phyloP scores from a whole-genome alignment of 2,329 filamentous ascomycete species.

The Microdochium nivale region DNA sequence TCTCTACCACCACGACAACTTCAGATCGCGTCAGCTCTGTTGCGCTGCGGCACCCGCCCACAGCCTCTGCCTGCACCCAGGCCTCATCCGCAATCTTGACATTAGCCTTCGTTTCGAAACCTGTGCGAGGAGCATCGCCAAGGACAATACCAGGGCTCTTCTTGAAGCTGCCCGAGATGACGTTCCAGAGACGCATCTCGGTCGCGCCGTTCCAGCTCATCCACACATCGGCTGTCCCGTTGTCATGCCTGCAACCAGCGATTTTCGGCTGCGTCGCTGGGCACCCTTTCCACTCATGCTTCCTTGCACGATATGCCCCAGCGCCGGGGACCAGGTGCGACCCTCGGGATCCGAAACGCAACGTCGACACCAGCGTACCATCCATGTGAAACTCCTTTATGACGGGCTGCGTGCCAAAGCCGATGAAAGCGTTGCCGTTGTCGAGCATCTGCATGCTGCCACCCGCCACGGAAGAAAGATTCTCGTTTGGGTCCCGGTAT shows the following conservation, averaged over 20 bases:
- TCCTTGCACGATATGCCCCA: neutral
- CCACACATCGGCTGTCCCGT: conserved; percentile 13
- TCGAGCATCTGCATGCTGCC: conserved; percentile 12
- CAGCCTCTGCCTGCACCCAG: neutral
- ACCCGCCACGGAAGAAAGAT: conserved; percentile 10
- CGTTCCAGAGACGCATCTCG: conserved; percentile 23
- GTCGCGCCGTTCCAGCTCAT: conserved; percentile 30
- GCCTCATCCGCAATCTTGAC: neutral
- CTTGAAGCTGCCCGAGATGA: conserved; percentile 13
- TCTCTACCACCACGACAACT: neutral
- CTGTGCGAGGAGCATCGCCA: neutral
- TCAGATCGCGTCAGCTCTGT: neutral
- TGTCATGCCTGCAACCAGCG: conserved; percentile 8
- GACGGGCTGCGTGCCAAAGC: conserved; percentile 24
- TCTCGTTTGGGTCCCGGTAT: conserved; percentile 9
- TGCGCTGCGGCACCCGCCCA: neutral
- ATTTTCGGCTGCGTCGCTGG: conserved; percentile 9
- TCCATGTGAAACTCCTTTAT: conserved; percentile 24
- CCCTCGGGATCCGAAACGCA: conserved; percentile 12
- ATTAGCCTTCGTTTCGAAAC: neutral
- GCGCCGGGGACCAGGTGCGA: neutral
- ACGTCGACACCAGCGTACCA: conserved; percentile 19
- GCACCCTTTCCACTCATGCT: conserved; percentile 16
- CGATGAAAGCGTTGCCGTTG: conserved; percentile 18
- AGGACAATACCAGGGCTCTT: neutral